Evolutionary conservation across 179 eudicot genomes (phyloP), one percentile per base, ranked within the genome.

Genomic region (Vitellaria paradoxa): DNA sequence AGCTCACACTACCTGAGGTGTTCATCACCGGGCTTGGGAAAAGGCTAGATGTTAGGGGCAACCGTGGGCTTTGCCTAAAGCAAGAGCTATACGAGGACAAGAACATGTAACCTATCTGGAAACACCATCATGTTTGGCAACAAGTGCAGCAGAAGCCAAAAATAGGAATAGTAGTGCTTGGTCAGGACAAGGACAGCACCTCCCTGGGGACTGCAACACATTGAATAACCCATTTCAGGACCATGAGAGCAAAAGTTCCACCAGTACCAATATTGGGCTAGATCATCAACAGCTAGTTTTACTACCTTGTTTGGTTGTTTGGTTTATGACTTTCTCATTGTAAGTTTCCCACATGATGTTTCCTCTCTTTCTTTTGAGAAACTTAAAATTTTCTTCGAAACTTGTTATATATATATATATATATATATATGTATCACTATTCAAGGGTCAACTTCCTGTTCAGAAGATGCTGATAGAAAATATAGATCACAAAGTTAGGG

Each of bases 31-130:
- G 77, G 82, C 81, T 87, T 74, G 88, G 88, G 65, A 73, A 64
- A 73, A 85, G 87, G 80, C 76, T 87, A 14, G 88, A 85, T 80
- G 73, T 83, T 49, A 82, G 72, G 73, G 88, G 80, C 37, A 87
- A 87, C 52, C 13, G 53, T 24, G 85, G 87, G 63, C 30, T 87
- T 53, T 87, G 88, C 72, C 42, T 71, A 50, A 80, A 67, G 12
- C 72, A 57, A 64, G 65, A 62, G 55, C 45, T 64, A 30, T 64
- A 68, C 52, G 74, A 77, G 61, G 30, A 56, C 63, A 80, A 72
- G 24, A 68, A 61, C 68, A 18, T 70, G 9, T 70, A 10, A 57
- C 55, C 24, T 68, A 76, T 76, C 74, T 81, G 45, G 67, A 46
- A 61, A 63, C 61, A n/a, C 82, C 76, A 59, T 57, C 75, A 40